A percentile compares a stretch with the other conserved stretches of the same genome.
Evolutionary conservation across 2,329 filamentous ascomycete species (phyloP).

Genomic region (Hortaea werneckii): DNA sequence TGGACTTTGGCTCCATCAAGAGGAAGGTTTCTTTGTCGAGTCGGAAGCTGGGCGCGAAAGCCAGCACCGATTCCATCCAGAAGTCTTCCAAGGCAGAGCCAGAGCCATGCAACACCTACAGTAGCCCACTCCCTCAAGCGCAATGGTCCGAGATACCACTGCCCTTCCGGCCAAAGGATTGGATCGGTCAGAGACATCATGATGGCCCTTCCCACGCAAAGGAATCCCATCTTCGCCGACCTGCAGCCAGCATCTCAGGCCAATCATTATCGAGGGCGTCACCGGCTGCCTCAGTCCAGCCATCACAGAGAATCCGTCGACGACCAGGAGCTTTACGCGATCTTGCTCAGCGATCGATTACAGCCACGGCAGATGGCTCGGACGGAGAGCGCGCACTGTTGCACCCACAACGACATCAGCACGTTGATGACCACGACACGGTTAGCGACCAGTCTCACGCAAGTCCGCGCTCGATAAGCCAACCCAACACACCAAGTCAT

Average conservation of each 20-base stretch:
- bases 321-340: slow-evolving; percentile 4
- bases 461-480: slow-evolving; percentile 16
- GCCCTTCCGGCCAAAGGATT: slow-evolving; percentile 12
- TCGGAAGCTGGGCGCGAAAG: no score
- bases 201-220: no score
- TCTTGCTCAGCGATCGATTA: slow-evolving; percentile 1
- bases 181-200: slow-evolving; percentile 3
- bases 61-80: no score
- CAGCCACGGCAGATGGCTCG: slow-evolving; percentile 2
- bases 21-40: no score
- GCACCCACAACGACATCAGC: slow-evolving; percentile 12
- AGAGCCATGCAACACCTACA: neutral
- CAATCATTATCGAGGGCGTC: neutral
- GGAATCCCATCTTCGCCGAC: neutral
- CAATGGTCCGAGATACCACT: slow-evolving; percentile 13
- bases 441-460: slow-evolving; percentile 4
- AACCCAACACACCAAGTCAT: slow-evolving; percentile 14
- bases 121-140: slow-evolving; percentile 10
- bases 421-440: slow-evolving; percentile 4
- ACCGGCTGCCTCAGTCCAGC: neutral
- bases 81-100: no score
- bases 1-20: no score
- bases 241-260: neutral
- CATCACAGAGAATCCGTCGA: neutral
- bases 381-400: slow-evolving; percentile 9